These are phyloP conservation scores for Setaria viridis DNA, from an alignment of 202 grass and related monocot species.

Conservation along the genomic window DNA sequence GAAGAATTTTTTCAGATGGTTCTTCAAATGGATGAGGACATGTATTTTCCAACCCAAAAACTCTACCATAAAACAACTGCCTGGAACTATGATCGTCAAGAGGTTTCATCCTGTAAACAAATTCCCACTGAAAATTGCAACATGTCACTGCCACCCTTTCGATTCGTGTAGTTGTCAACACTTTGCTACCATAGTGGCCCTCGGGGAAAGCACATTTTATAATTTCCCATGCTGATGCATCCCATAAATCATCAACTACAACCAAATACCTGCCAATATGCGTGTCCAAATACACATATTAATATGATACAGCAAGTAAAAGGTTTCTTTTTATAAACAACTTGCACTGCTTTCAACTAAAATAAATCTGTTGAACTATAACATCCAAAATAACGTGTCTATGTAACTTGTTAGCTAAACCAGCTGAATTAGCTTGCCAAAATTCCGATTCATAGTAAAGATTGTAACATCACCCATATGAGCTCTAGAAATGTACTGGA, in stretches of 20 bases:
- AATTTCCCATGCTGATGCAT: constrained; percentile 7
- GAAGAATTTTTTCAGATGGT: constrained; percentile 8
- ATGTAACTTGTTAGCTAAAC: background rate
- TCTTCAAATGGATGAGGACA: constrained; percentile 33
- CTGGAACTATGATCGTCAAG: constrained; percentile 7
- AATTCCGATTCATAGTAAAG: background rate
- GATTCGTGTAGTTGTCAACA: constrained; percentile 32
- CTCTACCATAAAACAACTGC: constrained; percentile 33
- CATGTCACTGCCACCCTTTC: constrained; percentile 2
- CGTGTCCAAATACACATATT: background rate
- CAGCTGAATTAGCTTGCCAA: background rate
- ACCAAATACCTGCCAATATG: constrained; percentile 27
- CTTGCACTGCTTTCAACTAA: background rate
- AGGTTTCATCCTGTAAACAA: constrained; percentile 32
- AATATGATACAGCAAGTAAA: background rate
- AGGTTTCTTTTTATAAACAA: background rate
- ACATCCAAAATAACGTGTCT: background rate
- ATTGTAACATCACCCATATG: background rate
- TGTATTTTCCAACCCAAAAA: background rate
- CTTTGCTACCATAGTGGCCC: background rate
- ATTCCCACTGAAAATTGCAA: constrained; percentile 12
- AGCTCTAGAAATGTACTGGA: background rate
- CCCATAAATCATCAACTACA: constrained; percentile 36
- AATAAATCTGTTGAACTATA: background rate
- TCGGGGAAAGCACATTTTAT: constrained; percentile 12